These are phyloP conservation scores for Populus hybrid DNA, from an alignment of 441 rosid genomes.

Conservation along the genomic window DNA sequence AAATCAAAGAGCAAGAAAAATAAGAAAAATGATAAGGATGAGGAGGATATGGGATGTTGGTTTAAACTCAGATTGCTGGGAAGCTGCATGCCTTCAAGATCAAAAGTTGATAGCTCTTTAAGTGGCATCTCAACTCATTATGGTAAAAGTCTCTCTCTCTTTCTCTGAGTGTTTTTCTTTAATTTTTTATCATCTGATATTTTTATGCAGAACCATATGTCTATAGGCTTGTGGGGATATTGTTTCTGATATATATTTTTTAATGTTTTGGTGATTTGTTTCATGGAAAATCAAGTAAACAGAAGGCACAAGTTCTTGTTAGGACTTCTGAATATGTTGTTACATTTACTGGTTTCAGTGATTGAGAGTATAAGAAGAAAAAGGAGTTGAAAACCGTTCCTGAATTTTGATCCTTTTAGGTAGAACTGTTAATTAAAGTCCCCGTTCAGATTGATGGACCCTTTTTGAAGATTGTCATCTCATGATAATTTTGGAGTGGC, in stretches of 20 bases:
- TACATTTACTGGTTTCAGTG: too few species aligned
- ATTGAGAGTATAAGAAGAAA: not conserved
- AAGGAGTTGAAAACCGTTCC: not conserved
- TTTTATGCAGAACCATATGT: not conserved
- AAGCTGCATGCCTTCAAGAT: conserved; percentile 87
- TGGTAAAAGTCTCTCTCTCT: conserved; percentile 37
- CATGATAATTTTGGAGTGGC: not conserved
- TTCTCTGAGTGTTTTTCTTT: not conserved
- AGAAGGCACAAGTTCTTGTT: too few species aligned
- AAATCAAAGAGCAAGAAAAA: conserved; percentile 37
- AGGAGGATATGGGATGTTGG: conserved; percentile 66
- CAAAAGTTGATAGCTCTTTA: conserved; percentile 83
- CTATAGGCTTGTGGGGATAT: not conserved
- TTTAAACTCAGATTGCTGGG: conserved; percentile 51
- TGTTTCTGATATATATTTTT: not conserved
- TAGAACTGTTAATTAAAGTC: not conserved
- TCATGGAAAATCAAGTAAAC: not conserved
- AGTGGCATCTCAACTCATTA: conserved; percentile 58
- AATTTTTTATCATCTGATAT: not conserved
- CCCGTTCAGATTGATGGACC: conserved; percentile 5
- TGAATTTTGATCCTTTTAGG: not conserved
- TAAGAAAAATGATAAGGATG: conserved; percentile 41
- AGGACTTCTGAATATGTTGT: too few species aligned
- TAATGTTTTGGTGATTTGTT: not conserved
- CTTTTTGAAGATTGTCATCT: conserved; percentile 9